Evolutionary conservation across 1,139 yeast genomes (phyloP), one percentile per base, ranked within the genome.

Genomic region (Magnusiomyces fungicola): DNA sequence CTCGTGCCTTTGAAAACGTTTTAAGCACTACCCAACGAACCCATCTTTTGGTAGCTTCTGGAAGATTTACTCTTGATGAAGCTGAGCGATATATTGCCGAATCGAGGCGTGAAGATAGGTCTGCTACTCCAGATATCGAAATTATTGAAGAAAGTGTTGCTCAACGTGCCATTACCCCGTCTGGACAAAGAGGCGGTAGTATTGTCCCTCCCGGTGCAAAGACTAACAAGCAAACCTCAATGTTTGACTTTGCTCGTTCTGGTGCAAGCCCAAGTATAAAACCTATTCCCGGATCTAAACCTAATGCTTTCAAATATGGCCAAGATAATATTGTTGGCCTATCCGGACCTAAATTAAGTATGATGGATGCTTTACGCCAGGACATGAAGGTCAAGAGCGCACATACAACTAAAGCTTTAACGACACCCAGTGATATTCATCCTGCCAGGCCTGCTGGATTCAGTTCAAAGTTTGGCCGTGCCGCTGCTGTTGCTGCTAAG

Each of bases 391-490:
- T 50, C 36, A 49, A 58, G 22, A 52, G 46, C 30, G 30, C 51
- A 22, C 40, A 50, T 3, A 39, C 50, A 16, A 44, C 52, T 19
- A 46, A 53, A 24, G 41, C 56, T 18, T 43, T 45, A n/a, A 50
- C 56, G 3, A 53, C 59, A 7, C 64, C 68, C 2, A 57, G 52
- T 66, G 56, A 70, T 61, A 47, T 69, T 55, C 83, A 68, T 44
- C 84, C 96, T 2, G 78, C 96, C 1, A 73, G 96, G 47, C 86
- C 90, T 0, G 79, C 95, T 1, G 97, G 96, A 0, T 90, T 88
- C 66, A 51, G 62, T 37, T 14, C 46, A 6, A 51, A 48, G 45
- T 50, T 55, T 43, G 56, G 57, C 10, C 52, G 56, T 19, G 48
- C 54, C 10, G 46, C 59, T 4, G 56, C 55, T 12, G 39, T 54